phyloP scores from a whole-genome alignment of 1,284 basidiomycete species.

The Heliocybe sulcata region DNA sequence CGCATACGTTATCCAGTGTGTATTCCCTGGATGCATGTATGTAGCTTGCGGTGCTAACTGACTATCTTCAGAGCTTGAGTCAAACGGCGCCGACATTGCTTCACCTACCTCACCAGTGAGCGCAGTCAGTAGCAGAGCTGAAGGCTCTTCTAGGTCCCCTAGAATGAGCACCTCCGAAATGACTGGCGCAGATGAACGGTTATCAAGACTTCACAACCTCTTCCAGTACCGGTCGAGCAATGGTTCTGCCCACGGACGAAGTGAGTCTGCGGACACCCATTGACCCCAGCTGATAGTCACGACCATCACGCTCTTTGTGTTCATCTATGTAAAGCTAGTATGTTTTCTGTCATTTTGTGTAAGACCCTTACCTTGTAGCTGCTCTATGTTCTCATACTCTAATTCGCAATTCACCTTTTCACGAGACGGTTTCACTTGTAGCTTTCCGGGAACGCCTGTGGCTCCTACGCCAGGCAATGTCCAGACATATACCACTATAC shows the following conservation, averaged over 20 bases:
- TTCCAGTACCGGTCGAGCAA: conserved; percentile 65
- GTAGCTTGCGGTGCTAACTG: conserved; percentile 1
- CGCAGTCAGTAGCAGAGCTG: conserved; percentile 21
- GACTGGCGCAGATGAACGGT: conserved; percentile 45
- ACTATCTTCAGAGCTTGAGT: conserved; percentile 52
- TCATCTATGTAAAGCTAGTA: background rate
- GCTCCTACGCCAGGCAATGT: too few species aligned
- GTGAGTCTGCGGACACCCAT: background rate
- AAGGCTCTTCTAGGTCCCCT: conserved; percentile 21
- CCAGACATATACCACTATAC: too few species aligned
- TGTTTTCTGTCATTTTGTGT: background rate
- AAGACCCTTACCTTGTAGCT: background rate
- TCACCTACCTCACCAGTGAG: conserved; percentile 25
- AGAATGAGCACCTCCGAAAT: conserved; percentile 24
- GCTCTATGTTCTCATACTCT: background rate
- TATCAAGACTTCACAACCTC: conserved; percentile 69
- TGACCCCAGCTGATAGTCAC: too few species aligned
- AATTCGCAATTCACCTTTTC: background rate
- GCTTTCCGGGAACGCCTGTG: background rate
- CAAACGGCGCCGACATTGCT: conserved; percentile 26
- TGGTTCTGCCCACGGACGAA: conserved; percentile 1
- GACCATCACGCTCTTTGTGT: background rate
- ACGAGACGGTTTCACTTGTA: background rate
- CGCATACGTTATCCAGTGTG: conserved; percentile 72
- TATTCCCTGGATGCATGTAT: conserved; percentile 10